Evolutionary conservation across 2,329 filamentous ascomycete species (phyloP).

Genomic region (Paraconiothyrium sp.): DNA sequence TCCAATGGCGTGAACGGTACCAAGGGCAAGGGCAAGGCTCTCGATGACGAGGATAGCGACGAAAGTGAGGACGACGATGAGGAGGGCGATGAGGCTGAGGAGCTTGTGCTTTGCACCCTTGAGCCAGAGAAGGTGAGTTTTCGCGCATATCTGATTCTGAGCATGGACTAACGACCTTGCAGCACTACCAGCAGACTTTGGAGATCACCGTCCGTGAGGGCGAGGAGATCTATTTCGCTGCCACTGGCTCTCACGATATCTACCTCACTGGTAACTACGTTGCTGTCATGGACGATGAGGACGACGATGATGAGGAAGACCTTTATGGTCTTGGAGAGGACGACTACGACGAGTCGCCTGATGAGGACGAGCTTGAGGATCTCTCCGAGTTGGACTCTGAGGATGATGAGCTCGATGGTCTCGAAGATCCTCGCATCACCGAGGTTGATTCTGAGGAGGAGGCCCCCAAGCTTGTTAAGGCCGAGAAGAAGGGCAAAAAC

Average conservation of each 20-base stretch:
- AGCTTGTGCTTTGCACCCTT: constrained; percentile 94
- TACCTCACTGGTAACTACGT: constrained; percentile 98
- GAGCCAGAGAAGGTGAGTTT: constrained; percentile 84
- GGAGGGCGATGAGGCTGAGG: constrained; percentile 74
- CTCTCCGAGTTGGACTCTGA: constrained; percentile 57
- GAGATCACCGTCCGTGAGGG: constrained; percentile 91
- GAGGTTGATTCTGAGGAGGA: constrained; percentile 82
- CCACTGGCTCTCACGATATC: constrained; percentile 87
- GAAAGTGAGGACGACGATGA: constrained; percentile 63
- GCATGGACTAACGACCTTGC: constrained; percentile 40
- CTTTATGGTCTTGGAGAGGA: constrained; percentile 67
- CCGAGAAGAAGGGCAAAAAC: constrained; percentile 77
- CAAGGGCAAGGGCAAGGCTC: constrained; percentile 61
- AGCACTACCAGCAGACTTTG: constrained; percentile 95
- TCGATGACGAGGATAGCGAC: constrained; percentile 79
- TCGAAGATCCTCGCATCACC: constrained; percentile 82
- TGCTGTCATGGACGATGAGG: constrained; percentile 68
- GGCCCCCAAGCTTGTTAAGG: constrained; percentile 63
- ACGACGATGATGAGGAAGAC: constrained; percentile 69
- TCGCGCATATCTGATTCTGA: constrained; percentile 15
- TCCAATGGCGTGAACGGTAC: constrained; percentile 64
- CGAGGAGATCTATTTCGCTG: constrained; percentile 92
- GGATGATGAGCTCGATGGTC: constrained; percentile 61
- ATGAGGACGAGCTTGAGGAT: constrained; percentile 76
- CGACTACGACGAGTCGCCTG: constrained; percentile 83